A percentile compares a stretch with the other conserved stretches of the same genome.
These are phyloP conservation scores for Erigeron canadensis DNA, from an alignment of 129 eudicot species.

Conservation along the genomic window DNA sequence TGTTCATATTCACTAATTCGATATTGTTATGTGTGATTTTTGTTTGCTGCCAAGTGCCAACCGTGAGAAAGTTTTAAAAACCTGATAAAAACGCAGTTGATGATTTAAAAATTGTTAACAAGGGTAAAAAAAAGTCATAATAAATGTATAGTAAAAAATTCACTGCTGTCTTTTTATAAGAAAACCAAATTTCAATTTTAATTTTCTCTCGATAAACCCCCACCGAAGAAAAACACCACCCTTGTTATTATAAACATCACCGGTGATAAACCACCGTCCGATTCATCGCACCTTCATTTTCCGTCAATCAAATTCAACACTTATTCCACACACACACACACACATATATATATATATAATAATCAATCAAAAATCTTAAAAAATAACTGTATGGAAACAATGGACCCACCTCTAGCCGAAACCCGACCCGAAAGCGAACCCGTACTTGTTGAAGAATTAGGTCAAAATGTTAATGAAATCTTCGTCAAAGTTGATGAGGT, in stretches of 20 bases:
- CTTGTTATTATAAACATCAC: conserved; percentile 24
- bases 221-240: conserved; percentile 8
- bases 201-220: conserved; percentile 25
- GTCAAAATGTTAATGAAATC: conserved; percentile 50
- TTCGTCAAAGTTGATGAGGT: conserved; percentile 56
- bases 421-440: conserved; percentile 36
- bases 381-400: conserved; percentile 18
- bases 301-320: background rate
- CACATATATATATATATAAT: background rate
- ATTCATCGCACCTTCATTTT: conserved; percentile 25
- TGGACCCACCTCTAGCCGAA: conserved; percentile 27
- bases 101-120: no score
- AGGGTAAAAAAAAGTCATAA: no score
- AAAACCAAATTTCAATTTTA: conserved; percentile 7
- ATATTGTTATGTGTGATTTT: no score
- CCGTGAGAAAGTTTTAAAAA: no score
- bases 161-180: no score
- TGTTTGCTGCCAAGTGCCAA: no score
- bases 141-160: no score
- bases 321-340: no score
- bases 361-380: background rate
- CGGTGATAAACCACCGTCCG: conserved; percentile 23
- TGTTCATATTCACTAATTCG: no score
- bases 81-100: no score
- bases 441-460: conserved; percentile 43